phyloP scores from a whole-genome alignment of 257 asterid genomes.

The Coffea canephora region DNA sequence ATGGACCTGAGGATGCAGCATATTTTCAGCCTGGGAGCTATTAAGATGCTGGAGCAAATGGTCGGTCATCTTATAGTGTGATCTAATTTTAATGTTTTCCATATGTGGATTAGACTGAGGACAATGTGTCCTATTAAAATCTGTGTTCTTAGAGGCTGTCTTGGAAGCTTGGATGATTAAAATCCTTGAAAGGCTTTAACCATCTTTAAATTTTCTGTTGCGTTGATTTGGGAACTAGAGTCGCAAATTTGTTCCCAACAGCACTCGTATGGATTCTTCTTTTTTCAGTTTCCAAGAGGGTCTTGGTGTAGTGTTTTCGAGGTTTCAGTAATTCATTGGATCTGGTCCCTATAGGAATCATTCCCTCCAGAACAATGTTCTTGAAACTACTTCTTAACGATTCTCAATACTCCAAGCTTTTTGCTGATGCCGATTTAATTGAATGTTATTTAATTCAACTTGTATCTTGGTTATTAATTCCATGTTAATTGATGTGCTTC shows the following conservation, averaged over 20 bases:
- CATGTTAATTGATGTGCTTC: neutral
- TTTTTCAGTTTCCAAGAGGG: no score
- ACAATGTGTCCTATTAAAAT: neutral
- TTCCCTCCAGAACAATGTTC: no score
- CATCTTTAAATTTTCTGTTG: neutral
- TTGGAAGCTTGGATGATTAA: neutral
- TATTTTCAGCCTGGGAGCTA: slow-evolving; percentile 78
- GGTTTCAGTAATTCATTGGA: no score
- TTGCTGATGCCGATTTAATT: neutral
- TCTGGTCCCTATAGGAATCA: no score
- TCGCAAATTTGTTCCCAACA: neutral
- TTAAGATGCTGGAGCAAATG: slow-evolving; percentile 97
- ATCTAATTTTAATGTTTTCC: slow-evolving; percentile 1
- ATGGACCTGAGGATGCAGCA: slow-evolving; percentile 99
- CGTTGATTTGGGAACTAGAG: neutral
- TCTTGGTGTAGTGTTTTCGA: no score
- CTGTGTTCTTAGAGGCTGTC: neutral
- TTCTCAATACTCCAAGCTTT: neutral
- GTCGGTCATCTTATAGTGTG: slow-evolving; percentile 32
- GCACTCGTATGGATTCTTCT: neutral
- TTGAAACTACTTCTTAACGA: neutral
- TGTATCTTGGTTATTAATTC: neutral
- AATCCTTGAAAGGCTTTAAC: neutral
- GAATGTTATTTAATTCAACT: neutral
- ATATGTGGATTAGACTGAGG: neutral